These are phyloP conservation scores for Aspergillus sergii DNA, from an alignment of 2,329 filamentous ascomycete species.

Conservation along the genomic window DNA sequence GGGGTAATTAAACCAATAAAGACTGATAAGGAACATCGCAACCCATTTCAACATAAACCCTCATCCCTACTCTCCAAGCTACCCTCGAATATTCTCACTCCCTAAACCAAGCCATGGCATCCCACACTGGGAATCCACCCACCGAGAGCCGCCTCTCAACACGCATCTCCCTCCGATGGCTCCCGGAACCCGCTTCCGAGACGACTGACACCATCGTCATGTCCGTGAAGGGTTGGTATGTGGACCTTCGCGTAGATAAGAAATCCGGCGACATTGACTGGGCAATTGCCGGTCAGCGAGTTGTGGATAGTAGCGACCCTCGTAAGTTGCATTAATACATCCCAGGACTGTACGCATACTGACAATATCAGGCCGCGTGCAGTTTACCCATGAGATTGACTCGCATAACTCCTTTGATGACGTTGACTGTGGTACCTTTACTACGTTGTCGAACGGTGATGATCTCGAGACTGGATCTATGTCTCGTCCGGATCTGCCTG, in stretches of 20 bases:
- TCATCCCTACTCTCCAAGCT: no score
- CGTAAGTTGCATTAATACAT: constrained; percentile 26
- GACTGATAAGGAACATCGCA: not conserved
- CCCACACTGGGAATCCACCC: not conserved
- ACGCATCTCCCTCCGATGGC: constrained; percentile 48
- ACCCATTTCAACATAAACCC: not conserved
- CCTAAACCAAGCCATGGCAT: not conserved
- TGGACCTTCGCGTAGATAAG: constrained; percentile 47
- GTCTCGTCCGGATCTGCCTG: constrained; percentile 39
- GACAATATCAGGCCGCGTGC: constrained; percentile 31
- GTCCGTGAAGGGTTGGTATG: constrained; percentile 46
- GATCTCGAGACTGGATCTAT: constrained; percentile 44
- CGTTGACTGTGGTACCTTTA: constrained; percentile 41
- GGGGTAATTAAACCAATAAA: not conserved
- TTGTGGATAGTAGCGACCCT: constrained; percentile 39
- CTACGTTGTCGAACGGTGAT: constrained; percentile 42
- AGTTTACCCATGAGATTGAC: constrained; percentile 44
- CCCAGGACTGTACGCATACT: not conserved
- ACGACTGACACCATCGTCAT: constrained; percentile 49
- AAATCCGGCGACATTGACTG: constrained; percentile 41
- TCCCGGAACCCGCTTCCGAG: constrained; percentile 43
- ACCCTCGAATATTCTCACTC: not conserved
- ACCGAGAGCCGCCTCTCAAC: constrained; percentile 35
- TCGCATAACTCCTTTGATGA: constrained; percentile 38
- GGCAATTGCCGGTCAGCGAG: constrained; percentile 46